These are phyloP conservation scores for Anacardium occidentale DNA, from an alignment of 345 rosid species.

Conservation along the genomic window DNA sequence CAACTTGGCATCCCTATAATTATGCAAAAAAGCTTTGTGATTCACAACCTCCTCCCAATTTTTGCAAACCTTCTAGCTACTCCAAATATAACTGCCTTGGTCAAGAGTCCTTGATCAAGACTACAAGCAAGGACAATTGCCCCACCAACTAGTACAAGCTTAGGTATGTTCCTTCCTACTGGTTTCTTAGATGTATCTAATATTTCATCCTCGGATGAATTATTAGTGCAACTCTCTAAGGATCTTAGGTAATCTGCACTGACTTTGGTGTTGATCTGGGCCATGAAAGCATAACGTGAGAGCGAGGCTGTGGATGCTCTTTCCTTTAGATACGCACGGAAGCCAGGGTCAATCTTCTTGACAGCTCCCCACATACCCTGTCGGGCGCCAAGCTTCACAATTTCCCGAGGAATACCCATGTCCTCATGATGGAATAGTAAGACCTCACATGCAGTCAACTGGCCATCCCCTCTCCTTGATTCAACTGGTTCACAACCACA, in stretches of 20 bases:
- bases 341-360: constrained; percentile 84
- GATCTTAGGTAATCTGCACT: constrained; percentile 55
- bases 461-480: constrained; percentile 82
- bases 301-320: constrained; percentile 55
- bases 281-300: constrained; percentile 70
- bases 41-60: constrained; percentile 71
- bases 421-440: constrained; percentile 89
- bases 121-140: constrained; percentile 87
- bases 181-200: constrained; percentile 41
- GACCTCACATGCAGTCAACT: constrained; percentile 81
- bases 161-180: constrained; percentile 54
- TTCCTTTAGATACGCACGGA: constrained; percentile 65
- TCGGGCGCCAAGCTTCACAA: constrained; percentile 86
- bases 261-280: constrained; percentile 84
- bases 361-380: constrained; percentile 99
- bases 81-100: constrained; percentile 91
- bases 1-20: constrained; percentile 3
- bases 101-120: constrained; percentile 82
- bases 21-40: constrained; percentile 7
- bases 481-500: constrained; percentile 57
- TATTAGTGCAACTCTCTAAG: constrained; percentile 39
- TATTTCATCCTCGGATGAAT: constrained; percentile 32
- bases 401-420: constrained; percentile 98
- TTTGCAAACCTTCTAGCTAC: constrained; percentile 88
- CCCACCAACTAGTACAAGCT: constrained; percentile 72